Evolutionary conservation across 352 stramenopile species (phyloP).

Genomic region (Pythium coloratum): DNA sequence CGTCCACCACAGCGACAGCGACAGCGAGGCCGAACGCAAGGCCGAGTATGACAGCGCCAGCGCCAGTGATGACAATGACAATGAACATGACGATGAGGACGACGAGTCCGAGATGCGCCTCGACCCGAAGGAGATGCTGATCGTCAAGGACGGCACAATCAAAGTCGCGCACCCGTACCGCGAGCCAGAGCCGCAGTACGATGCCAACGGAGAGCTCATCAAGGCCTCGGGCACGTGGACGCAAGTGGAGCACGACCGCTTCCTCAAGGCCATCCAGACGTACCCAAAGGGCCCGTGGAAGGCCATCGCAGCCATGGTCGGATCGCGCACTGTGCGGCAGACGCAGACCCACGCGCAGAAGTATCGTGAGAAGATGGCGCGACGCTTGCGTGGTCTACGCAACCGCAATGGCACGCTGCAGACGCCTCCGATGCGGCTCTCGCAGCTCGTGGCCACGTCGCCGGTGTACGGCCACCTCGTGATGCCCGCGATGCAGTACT

Average conservation of each 20-base stretch:
- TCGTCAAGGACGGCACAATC: constrained; percentile 72
- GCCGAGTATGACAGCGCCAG: constrained; percentile 14
- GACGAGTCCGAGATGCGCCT: constrained; percentile 42
- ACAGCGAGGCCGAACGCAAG: constrained; percentile 19
- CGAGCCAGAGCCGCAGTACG: constrained; percentile 56
- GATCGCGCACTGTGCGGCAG: constrained; percentile 63
- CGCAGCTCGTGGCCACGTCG: constrained; percentile 19
- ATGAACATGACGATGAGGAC: constrained; percentile 33
- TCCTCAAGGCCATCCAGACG: constrained; percentile 55
- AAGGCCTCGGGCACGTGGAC: constrained; percentile 65
- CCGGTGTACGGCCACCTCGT: constrained; percentile 27
- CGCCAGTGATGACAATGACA: constrained; percentile 29
- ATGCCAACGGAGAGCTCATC: constrained; percentile 54
- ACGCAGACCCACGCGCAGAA: constrained; percentile 73
- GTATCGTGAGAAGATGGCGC: constrained; percentile 61
- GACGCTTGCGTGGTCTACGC: constrained; percentile 57
- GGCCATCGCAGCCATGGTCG: constrained; percentile 62
- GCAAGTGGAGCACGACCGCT: constrained; percentile 56
- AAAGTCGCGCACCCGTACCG: constrained; percentile 61
- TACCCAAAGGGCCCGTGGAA: constrained; percentile 70
- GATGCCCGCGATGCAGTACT: constrained; percentile 27
- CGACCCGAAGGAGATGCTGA: constrained; percentile 74
- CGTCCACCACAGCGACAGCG: constrained; percentile 7
- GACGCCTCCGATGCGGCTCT: constrained; percentile 30
- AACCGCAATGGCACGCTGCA: constrained; percentile 64